These are phyloP conservation scores for Populus davidiana DNA, from an alignment of 345 rosid species.

Conservation along the genomic window DNA sequence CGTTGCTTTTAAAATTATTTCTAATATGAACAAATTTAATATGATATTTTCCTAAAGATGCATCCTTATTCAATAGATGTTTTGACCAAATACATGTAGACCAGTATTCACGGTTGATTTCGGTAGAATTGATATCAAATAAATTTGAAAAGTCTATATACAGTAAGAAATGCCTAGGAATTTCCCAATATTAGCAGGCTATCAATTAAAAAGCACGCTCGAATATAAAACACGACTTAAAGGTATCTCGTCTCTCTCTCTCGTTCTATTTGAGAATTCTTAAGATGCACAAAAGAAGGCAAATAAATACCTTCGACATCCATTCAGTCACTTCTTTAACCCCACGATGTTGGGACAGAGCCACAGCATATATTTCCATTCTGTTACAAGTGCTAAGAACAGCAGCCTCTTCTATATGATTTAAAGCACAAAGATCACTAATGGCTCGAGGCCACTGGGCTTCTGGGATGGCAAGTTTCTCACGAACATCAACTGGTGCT, in stretches of 20 bases:
- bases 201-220: background rate
- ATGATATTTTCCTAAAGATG: background rate
- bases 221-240: background rate
- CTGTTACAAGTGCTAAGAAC: slow-evolving; percentile 28
- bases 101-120: background rate
- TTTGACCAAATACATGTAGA: background rate
- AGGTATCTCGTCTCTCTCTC: background rate
- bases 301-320: slow-evolving; percentile 26
- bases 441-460: slow-evolving; percentile 26
- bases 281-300: background rate
- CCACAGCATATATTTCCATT: slow-evolving; percentile 26
- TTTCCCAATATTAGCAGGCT: background rate
- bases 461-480: slow-evolving; percentile 30
- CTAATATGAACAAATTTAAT: background rate
- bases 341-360: slow-evolving; percentile 26
- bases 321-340: slow-evolving; percentile 33
- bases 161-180: background rate
- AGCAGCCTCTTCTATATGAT: slow-evolving; percentile 31
- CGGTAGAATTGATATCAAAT: background rate
- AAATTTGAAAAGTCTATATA: background rate
- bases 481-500: slow-evolving; percentile 24
- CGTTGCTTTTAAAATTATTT: background rate
- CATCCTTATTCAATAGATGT: background rate
- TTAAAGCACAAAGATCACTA: slow-evolving; percentile 14
- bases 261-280: background rate